Evolutionary conservation across 495 filamentous ascomycete species (phyloP).

Genomic region (Corynascus novoguineensis): DNA sequence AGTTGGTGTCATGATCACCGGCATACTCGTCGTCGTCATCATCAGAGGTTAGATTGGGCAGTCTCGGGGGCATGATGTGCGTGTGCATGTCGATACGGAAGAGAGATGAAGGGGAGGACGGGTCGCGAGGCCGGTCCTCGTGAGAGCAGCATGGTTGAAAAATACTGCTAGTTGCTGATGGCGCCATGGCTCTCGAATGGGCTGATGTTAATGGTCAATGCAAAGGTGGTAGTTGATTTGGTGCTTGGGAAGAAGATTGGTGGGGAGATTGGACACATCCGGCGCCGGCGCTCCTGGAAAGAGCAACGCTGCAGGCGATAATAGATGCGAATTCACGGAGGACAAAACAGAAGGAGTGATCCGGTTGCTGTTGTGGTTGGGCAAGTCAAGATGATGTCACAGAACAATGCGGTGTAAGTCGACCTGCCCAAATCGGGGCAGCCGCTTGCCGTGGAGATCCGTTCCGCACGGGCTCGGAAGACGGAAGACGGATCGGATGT

Average conservation of each 20-base stretch:
- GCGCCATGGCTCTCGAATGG: constrained; percentile 16
- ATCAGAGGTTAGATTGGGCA: constrained; percentile 24
- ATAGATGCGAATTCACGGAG: neutral
- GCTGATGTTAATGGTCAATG: neutral
- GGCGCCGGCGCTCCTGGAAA: neutral
- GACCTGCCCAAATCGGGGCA: neutral
- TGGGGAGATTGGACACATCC: no score
- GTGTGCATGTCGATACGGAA: constrained; percentile 34
- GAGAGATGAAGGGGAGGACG: constrained; percentile 12
- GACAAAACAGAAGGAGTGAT: neutral
- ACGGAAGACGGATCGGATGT: constrained; percentile 27
- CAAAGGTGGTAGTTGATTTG: neutral
- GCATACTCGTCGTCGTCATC: no score
- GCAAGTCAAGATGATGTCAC: constrained; percentile 10
- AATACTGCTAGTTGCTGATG: constrained; percentile 2
- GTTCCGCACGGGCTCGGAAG: constrained; percentile 11
- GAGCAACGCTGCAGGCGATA: neutral
- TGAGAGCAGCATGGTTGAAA: neutral
- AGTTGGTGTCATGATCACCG: no score
- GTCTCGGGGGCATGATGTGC: constrained; percentile 28
- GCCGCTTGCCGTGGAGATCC: neutral
- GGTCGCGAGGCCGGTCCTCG: neutral
- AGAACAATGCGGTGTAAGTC: constrained; percentile 5
- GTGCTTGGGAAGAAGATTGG: neutral
- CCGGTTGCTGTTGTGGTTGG: neutral